phyloP scores from a whole-genome alignment of 805 yeast genomes.

The Saccharomyces jurei region DNA sequence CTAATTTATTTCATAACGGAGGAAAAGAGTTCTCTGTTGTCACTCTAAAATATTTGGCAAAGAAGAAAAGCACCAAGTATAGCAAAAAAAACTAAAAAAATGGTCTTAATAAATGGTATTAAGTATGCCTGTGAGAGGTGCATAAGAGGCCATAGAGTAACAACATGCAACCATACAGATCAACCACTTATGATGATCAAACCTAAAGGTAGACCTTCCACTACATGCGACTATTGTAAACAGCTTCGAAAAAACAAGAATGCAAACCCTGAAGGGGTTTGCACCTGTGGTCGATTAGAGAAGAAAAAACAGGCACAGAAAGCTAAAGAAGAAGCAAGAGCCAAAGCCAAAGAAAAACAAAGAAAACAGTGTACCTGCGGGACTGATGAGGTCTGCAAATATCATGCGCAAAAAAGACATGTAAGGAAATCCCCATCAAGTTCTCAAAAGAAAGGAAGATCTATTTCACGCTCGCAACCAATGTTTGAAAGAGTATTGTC shows the following conservation, averaged over 20 bases:
- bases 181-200: conserved; percentile 87
- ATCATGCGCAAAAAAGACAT: conserved; percentile 17
- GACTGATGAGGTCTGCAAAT: conserved; percentile 14
- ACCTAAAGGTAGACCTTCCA: conserved; percentile 93
- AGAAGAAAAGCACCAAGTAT: conserved; percentile 1
- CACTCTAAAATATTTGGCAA: background rate
- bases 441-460: background rate
- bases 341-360: conserved; percentile 20
- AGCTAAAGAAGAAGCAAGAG: conserved; percentile 27
- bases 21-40: background rate
- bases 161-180: conserved; percentile 87
- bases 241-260: conserved; percentile 61
- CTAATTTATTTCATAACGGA: background rate
- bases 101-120: conserved; percentile 88
- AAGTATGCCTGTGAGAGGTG: conserved; percentile 96
- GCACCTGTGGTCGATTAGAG: conserved; percentile 60
- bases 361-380: conserved; percentile 32
- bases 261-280: conserved; percentile 48
- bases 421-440: conserved; percentile 3
- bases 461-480: conserved; percentile 1
- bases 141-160: conserved; percentile 92
- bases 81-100: background rate
- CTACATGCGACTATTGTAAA: conserved; percentile 83
- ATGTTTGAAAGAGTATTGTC: conserved; percentile 8
- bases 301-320: conserved; percentile 31